Evolutionary conservation across 768 basidiomycete species (phyloP).

Genomic region (Boletales sp.): DNA sequence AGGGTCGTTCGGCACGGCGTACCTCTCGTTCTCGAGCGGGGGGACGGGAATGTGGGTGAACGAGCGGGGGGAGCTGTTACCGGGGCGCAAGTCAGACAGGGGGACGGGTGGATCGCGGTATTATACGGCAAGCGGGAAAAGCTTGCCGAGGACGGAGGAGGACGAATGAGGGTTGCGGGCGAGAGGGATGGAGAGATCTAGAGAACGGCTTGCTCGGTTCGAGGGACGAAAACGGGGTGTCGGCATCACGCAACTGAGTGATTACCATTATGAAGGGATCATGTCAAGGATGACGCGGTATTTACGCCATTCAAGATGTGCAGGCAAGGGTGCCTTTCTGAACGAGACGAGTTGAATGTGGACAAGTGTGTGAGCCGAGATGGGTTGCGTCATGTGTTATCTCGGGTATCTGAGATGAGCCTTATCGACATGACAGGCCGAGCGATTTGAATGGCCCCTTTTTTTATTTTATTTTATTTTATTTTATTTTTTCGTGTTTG

Average conservation of each 20-base stretch:
- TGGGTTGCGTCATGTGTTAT: too few relatives aligned
- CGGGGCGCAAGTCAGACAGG: neutral
- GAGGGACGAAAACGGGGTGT: too few relatives aligned
- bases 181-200: too few relatives aligned
- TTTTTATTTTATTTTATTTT: too few relatives aligned
- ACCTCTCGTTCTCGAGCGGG: slow-evolving; percentile 25
- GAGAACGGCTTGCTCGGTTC: too few relatives aligned
- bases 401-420: too few relatives aligned
- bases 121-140: slow-evolving; percentile 14
- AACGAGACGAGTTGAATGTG: neutral
- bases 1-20: slow-evolving; percentile 21
- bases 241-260: too few relatives aligned
- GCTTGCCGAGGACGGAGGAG: slow-evolving; percentile 6
- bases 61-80: slow-evolving; percentile 27
- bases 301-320: slow-evolving; percentile 25
- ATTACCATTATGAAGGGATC: too few relatives aligned
- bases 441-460: too few relatives aligned
- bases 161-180: neutral
- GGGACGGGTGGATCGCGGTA: slow-evolving; percentile 8
- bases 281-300: slow-evolving; percentile 6
- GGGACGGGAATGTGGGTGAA: slow-evolving; percentile 18
- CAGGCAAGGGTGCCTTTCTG: neutral
- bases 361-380: too few relatives aligned
- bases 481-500: too few relatives aligned
- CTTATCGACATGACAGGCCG: too few relatives aligned